Base-by-base conservation (phyloP, 768 basidiomycete species). In the Suillus occidentalis region DNA sequence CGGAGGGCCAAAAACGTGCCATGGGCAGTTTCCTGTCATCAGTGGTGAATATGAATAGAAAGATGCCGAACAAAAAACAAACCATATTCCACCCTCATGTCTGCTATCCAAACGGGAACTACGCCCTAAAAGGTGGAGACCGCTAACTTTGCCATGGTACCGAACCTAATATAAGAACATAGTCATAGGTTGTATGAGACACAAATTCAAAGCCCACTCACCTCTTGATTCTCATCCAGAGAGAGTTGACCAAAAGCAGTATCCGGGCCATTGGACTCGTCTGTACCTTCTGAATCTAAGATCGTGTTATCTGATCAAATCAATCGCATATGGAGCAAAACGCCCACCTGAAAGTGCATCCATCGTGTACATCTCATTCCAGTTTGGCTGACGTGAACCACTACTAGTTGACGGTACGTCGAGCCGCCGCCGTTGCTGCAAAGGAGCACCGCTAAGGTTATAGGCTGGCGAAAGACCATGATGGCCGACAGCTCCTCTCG, bases 101-200 rank as follows among this genome's bases (percentile, higher is more conserved):
- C 89, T 85, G 64, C 85, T 83, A 68, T 92, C 89, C 40, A 85
- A 84, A 31, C 90, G 85, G 66, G 85, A 83, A 63, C 83, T 88
- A 62, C 84, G 81, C 20, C 85, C 85, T n/a, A 94, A 81, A 39
- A 94, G 79, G 66, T 92, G 88, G 34, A 95, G 78, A 9, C 93
- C 93, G 68, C 89, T 89, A 3, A 85, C 81, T 76, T 87, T 83
- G 16, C 93, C 91, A 65, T 95, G 95, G 72, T 89, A 96, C 63
- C 94, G 89, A 53, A 96, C 85, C 88, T 96, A 72, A 20, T n/a
- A 40, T 10, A 18, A 53, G 52, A 53, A 53, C 28, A 31, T 60
- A 4, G 7, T 66, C 53, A 66, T 65, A 42, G 16, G 31, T 14
- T 45, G 14, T n/a, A 36, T 14, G 16, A 25, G 18, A 25, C 10